phyloP scores from a whole-genome alignment of 352 stramenopile genomes.

The Phytophthora parvispora region DNA sequence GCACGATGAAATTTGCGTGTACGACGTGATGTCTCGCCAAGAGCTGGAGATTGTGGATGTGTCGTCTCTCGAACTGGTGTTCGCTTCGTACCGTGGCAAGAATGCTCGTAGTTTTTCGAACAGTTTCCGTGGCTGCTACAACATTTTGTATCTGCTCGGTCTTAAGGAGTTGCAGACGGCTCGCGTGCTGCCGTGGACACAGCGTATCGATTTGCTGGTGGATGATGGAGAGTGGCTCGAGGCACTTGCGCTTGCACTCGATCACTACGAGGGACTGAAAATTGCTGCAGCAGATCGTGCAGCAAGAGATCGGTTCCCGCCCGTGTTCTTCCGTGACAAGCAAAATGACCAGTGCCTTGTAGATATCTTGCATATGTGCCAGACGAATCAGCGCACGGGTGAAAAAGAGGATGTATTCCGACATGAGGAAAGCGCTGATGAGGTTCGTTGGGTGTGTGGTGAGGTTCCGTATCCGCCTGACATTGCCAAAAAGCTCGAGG shows the following conservation, averaged over 20 bases:
- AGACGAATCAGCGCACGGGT: slow-evolving; percentile 90
- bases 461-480: slow-evolving; percentile 84
- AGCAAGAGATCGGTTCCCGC: slow-evolving; percentile 87
- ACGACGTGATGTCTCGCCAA: slow-evolving; percentile 97
- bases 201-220: slow-evolving; percentile 95
- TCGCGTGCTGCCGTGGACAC: slow-evolving; percentile 93
- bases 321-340: slow-evolving; percentile 90
- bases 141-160: slow-evolving; percentile 94
- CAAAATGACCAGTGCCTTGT: slow-evolving; percentile 93
- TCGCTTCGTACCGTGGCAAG: slow-evolving; percentile 93
- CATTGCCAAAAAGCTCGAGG: slow-evolving; percentile 87
- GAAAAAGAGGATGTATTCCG: slow-evolving; percentile 91
- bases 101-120: slow-evolving; percentile 86
- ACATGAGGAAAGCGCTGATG: slow-evolving; percentile 84
- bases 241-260: slow-evolving; percentile 95
- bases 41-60: slow-evolving; percentile 97
- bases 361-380: slow-evolving; percentile 92
- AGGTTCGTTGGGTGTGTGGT: slow-evolving; percentile 87
- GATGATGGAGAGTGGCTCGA: slow-evolving; percentile 98
- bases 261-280: slow-evolving; percentile 96
- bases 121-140: slow-evolving; percentile 94
- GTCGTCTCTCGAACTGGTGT: slow-evolving; percentile 94
- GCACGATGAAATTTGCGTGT: slow-evolving; percentile 97
- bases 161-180: slow-evolving; percentile 94
- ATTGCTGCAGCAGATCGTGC: slow-evolving; percentile 81